phyloP scores from a whole-genome alignment of 2,329 filamentous ascomycete species.

The Fusarium nematophilum region DNA sequence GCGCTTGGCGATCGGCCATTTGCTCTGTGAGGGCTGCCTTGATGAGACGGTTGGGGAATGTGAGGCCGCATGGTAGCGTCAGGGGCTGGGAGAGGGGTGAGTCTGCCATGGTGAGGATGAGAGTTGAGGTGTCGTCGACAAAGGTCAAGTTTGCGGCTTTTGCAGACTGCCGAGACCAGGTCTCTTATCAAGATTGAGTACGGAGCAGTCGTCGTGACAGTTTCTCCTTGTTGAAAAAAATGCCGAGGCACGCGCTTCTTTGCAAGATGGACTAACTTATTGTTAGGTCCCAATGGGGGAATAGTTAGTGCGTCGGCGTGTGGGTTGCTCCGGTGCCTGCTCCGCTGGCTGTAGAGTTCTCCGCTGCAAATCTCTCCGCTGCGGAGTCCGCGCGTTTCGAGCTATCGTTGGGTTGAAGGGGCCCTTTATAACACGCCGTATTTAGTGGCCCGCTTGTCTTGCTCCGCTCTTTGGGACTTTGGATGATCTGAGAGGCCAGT shows the following conservation, averaged over 20 bases:
- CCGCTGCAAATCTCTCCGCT: not conserved
- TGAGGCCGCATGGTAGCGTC: conserved; percentile 65
- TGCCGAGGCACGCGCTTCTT: not conserved
- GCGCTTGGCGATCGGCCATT: conserved; percentile 53
- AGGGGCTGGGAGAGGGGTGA: conserved; percentile 50
- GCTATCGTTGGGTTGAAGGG: no score
- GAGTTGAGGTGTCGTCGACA: no score
- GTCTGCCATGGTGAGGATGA: conserved; percentile 21
- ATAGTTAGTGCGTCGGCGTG: conserved; percentile 15
- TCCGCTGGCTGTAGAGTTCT: conserved; percentile 5
- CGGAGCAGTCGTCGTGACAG: no score
- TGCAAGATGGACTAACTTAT: conserved; percentile 8
- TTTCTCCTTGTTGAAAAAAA: no score
- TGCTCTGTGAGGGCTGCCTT: conserved; percentile 64
- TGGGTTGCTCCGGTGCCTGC: conserved; percentile 19
- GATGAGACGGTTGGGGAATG: conserved; percentile 64
- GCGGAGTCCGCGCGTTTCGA: not conserved
- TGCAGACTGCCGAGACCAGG: no score
- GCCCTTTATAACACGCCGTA: no score
- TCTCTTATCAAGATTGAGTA: no score
- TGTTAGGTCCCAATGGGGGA: conserved; percentile 24
- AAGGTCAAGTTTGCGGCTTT: no score
- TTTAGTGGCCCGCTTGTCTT: no score
- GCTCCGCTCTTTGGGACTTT: no score
- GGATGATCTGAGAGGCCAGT: no score